phyloP scores from a whole-genome alignment of 371 early-diverging fungal species.

The Rhizopus arrhizus region DNA sequence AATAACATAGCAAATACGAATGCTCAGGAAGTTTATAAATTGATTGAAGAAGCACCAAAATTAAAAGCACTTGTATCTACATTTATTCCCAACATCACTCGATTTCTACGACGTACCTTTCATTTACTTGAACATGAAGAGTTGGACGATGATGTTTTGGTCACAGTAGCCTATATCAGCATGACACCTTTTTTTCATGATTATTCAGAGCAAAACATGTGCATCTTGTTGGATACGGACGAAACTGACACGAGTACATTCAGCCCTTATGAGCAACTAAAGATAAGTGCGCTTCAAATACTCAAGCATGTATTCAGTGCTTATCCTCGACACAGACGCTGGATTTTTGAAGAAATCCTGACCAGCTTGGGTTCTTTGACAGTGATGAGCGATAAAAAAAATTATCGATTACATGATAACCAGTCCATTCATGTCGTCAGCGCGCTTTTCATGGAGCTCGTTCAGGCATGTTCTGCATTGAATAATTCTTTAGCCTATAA shows the following conservation, averaged over 20 bases:
- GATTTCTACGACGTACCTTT: conserved; percentile 29
- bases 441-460: conserved; percentile 79
- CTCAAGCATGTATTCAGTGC: conserved; percentile 64
- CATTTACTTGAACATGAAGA: conserved; percentile 31
- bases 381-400: conserved; percentile 52
- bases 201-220: conserved; percentile 21
- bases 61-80: conserved; percentile 22
- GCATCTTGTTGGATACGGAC: conserved; percentile 10
- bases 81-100: conserved; percentile 30
- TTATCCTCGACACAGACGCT: conserved; percentile 66
- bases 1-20: conserved; percentile 24
- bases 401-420: conserved; percentile 66
- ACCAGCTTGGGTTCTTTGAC: conserved; percentile 69
- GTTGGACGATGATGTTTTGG: conserved; percentile 39
- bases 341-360: conserved; percentile 86
- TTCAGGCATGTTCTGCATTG: conserved; percentile 68
- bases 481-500: conserved; percentile 26
- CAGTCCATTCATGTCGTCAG: conserved; percentile 74
- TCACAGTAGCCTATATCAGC: conserved; percentile 41
- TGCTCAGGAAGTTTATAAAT: conserved; percentile 20
- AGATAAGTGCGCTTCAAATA: conserved; percentile 49
- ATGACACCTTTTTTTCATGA: conserved; percentile 50
- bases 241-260: conserved; percentile 20
- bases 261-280: conserved; percentile 53
- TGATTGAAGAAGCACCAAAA: conserved; percentile 21